phyloP scores from a whole-genome alignment of 2,329 filamentous ascomycete genomes.

The Fusarium musae region DNA sequence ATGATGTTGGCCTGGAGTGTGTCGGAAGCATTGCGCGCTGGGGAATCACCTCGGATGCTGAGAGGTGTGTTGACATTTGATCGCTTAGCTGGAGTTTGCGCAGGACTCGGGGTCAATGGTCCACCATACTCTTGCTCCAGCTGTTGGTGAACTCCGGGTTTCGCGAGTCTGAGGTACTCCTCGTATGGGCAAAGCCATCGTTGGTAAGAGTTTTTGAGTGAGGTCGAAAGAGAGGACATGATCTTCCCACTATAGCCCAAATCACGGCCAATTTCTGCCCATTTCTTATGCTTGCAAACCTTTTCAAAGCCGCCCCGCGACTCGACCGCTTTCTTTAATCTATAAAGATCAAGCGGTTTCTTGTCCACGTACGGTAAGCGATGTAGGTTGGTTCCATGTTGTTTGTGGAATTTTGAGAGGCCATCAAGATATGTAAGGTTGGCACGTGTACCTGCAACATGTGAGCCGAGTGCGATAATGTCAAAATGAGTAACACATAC shows the following conservation, averaged over 20 bases:
- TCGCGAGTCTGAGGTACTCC: conserved; percentile 89
- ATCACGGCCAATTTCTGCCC: conserved; percentile 97
- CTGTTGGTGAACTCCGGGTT: conserved; percentile 96
- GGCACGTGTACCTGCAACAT: conserved; percentile 80
- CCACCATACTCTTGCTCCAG: conserved; percentile 93
- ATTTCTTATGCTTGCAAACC: conserved; percentile 98
- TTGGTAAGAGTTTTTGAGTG: conserved; percentile 97
- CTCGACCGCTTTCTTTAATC: conserved; percentile 96
- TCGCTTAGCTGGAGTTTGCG: conserved; percentile 76
- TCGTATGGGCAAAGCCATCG: conserved; percentile 98
- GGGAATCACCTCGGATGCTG: conserved; percentile 72
- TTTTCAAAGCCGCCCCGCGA: conserved; percentile 93
- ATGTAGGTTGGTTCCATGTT: conserved; percentile 93
- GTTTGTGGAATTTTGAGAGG: conserved; percentile 94
- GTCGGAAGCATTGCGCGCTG: conserved; percentile 68
- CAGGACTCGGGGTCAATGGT: conserved; percentile 81
- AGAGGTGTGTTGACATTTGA: conserved; percentile 69
- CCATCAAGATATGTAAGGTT: conserved; percentile 97
- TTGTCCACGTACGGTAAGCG: conserved; percentile 97
- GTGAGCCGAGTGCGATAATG: conserved; percentile 47
- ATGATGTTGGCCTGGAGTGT: conserved; percentile 62
- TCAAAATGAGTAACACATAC: conserved; percentile 63
- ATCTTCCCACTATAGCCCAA: conserved; percentile 99
- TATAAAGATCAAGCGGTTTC: conserved; percentile 93
- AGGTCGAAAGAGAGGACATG: conserved; percentile 98